Conservation (phyloP, 1,284 basidiomycete species). For the Amylostereum areolatum region DNA sequence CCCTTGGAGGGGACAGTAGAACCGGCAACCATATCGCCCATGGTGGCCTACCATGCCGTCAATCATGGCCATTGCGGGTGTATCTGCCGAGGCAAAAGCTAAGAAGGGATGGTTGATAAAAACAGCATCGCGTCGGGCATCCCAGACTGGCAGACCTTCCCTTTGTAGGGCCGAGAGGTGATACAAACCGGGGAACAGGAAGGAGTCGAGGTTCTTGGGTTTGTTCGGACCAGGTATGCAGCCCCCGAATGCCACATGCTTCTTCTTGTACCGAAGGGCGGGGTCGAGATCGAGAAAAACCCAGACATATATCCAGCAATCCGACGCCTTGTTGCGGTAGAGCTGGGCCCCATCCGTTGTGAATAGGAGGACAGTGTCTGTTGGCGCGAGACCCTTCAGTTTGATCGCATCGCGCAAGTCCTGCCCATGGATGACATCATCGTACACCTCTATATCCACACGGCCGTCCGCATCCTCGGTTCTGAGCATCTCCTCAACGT, state of each 20-base stretch:
- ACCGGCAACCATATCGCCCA: slow-evolving; percentile 23
- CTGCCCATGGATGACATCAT: not conserved
- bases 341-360: slow-evolving; percentile 29
- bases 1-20: slow-evolving; percentile 24
- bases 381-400: slow-evolving; percentile 13
- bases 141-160: slow-evolving; percentile 19
- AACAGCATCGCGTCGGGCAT: slow-evolving; percentile 11
- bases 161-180: slow-evolving; percentile 17
- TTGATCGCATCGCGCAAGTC: not conserved
- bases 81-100: slow-evolving; percentile 11
- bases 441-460: not conserved
- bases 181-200: slow-evolving; percentile 25
- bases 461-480: not conserved
- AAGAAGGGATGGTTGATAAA: slow-evolving; percentile 10
- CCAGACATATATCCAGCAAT: slow-evolving; percentile 23
- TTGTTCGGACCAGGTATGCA: slow-evolving; percentile 28
- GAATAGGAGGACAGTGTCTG: slow-evolving; percentile 22
- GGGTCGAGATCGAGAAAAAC: slow-evolving; percentile 10
- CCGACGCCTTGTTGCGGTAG: slow-evolving; percentile 24
- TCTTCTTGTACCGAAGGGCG: slow-evolving; percentile 14
- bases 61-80: slow-evolving; percentile 16
- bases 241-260: slow-evolving; percentile 19
- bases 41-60: slow-evolving; percentile 27
- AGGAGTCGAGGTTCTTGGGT: slow-evolving; percentile 30
- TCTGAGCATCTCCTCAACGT: not conserved